Percentiles rank a stretch among this genome's conserved stretches.
These are phyloP conservation scores for Paraphoma chrysanthemicola DNA, from an alignment of 2,329 filamentous ascomycete species.

Conservation along the genomic window DNA sequence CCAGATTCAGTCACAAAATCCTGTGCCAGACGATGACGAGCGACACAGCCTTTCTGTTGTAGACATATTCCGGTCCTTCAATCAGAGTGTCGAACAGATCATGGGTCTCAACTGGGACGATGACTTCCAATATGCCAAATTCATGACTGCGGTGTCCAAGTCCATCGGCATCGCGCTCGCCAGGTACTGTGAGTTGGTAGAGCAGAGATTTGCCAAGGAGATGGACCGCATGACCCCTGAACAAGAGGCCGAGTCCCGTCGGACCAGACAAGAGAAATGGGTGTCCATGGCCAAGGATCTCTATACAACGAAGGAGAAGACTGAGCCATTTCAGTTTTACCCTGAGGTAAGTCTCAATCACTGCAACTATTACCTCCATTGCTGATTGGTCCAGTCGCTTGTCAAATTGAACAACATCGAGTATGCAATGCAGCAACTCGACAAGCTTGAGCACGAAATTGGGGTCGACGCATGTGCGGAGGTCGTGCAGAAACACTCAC, in stretches of 20 bases:
- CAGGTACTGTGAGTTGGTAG: slow-evolving; percentile 89
- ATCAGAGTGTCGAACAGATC: slow-evolving; percentile 87
- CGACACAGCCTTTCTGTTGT: slow-evolving; percentile 92
- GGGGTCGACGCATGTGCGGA: slow-evolving; percentile 91
- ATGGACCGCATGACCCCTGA: slow-evolving; percentile 93
- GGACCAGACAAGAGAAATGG: slow-evolving; percentile 89
- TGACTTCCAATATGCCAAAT: slow-evolving; percentile 90
- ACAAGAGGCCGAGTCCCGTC: slow-evolving; percentile 77
- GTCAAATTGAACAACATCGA: slow-evolving; percentile 98
- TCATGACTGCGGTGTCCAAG: slow-evolving; percentile 93
- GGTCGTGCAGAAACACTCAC: slow-evolving; percentile 76
- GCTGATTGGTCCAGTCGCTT: slow-evolving; percentile 70
- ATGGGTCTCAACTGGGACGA: slow-evolving; percentile 90
- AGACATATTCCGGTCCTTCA: slow-evolving; percentile 93
- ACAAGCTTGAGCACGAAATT: slow-evolving; percentile 86
- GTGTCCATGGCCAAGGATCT: slow-evolving; percentile 93
- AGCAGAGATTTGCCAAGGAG: slow-evolving; percentile 83
- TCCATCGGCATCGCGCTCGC: slow-evolving; percentile 83
- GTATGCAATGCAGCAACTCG: slow-evolving; percentile 89
- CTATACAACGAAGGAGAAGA: slow-evolving; percentile 88
- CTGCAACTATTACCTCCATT: neutral
- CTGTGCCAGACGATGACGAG: slow-evolving; percentile 75
- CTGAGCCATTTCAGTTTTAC: slow-evolving; percentile 96
- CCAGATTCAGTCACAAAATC: slow-evolving; percentile 71
- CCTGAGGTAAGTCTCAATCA: slow-evolving; percentile 71